Evolutionary conservation across 441 rosid genomes (phyloP).

Genomic region (Kokia cookei): DNA sequence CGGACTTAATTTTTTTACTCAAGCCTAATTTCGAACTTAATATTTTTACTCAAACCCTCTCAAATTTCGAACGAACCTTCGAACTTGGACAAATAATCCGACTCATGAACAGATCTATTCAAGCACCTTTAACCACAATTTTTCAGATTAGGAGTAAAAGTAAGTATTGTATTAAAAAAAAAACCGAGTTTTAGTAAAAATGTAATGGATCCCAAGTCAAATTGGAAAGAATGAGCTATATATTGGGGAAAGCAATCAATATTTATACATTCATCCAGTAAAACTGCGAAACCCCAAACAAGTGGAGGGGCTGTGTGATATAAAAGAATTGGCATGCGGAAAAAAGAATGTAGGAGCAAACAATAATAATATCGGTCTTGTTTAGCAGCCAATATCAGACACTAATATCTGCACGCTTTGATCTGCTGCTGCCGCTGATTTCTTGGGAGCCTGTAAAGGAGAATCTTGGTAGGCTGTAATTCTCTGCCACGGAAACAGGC

Average conservation of each 20-base stretch:
- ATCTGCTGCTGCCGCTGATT: slow-evolving; percentile 43
- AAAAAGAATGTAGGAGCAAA: not conserved
- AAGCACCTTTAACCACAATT: too few relatives aligned
- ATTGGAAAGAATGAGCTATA: not conserved
- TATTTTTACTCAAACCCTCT: too few relatives aligned
- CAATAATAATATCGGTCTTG: slow-evolving; percentile 1
- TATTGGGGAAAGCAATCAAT: not conserved
- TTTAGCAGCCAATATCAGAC: slow-evolving; percentile 27
- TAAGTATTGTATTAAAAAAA: too few relatives aligned
- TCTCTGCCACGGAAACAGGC: slow-evolving; percentile 65
- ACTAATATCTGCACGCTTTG: slow-evolving; percentile 80
- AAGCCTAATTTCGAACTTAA: too few relatives aligned
- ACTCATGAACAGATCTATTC: too few relatives aligned
- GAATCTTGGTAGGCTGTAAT: slow-evolving; percentile 70
- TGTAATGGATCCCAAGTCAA: not conserved
- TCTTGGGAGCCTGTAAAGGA: slow-evolving; percentile 48
- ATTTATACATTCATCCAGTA: slow-evolving; percentile 2
- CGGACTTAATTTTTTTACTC: too few relatives aligned
- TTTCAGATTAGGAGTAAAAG: too few relatives aligned
- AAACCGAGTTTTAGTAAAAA: too few relatives aligned
- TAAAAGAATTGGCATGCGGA: slow-evolving; percentile 20
- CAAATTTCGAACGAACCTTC: too few relatives aligned
- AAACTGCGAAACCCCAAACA: not conserved
- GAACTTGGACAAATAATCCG: too few relatives aligned
- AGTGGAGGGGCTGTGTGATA: not conserved